Evolutionary conservation across 2,329 filamentous ascomycete species (phyloP).

Genomic region (Myriosclerotinia scirpicola): DNA sequence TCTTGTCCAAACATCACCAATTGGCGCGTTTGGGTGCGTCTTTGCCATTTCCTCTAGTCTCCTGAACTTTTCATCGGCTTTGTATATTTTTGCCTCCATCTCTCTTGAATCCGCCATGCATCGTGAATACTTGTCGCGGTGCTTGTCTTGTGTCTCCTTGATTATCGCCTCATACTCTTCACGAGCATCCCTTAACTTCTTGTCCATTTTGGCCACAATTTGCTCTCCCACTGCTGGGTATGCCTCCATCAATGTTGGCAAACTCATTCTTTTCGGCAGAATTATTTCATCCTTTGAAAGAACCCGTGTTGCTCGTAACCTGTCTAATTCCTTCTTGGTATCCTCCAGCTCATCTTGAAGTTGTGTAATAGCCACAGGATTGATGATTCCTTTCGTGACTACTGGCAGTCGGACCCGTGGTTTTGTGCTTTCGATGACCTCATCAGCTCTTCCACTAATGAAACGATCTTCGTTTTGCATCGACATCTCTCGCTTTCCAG

Average conservation of each 20-base stretch:
- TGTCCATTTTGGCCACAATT: background rate
- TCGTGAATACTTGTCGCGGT: background rate
- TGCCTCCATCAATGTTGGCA: background rate
- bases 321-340: background rate
- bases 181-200: background rate
- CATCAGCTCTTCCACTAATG: too few relatives aligned
- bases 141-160: background rate
- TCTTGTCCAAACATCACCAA: background rate
- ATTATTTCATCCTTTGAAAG: background rate
- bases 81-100: background rate
- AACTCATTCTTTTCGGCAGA: background rate
- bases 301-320: background rate
- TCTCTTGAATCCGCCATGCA: background rate
- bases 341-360: slow-evolving; percentile 19
- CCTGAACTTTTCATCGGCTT: background rate
- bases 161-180: background rate
- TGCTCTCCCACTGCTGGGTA: background rate
- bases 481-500: background rate
- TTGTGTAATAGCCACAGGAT: slow-evolving; percentile 1
- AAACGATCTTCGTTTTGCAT: background rate
- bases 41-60: background rate
- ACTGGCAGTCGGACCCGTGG: slow-evolving; percentile 14
- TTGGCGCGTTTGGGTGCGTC: background rate
- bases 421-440: background rate
- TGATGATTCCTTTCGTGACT: background rate